Conservation (phyloP, 306 rosid genomes). For the Erythrophleum fordii region DNA sequence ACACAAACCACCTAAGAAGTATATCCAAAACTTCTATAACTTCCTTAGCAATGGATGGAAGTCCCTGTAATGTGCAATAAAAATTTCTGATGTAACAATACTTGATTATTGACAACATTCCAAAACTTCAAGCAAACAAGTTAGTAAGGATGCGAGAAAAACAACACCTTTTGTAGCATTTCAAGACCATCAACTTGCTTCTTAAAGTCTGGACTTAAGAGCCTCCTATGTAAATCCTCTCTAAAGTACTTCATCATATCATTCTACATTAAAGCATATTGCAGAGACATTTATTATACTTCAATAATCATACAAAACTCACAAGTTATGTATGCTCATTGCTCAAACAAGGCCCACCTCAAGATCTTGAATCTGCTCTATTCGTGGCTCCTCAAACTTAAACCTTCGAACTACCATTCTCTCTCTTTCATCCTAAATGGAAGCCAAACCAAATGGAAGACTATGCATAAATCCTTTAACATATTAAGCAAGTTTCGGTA, state of each 20-base stretch:
- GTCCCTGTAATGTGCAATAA: conserved; percentile 65
- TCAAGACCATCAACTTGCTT: conserved; percentile 98
- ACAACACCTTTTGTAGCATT: conserved; percentile 87
- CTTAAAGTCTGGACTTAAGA: conserved; percentile 89
- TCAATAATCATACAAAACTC: conserved; percentile 27
- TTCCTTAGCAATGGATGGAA: conserved; percentile 82
- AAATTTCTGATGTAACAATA: conserved; percentile 2
- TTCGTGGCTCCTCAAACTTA: conserved; percentile 94
- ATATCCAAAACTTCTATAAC: conserved; percentile 89
- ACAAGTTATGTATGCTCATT: conserved; percentile 20
- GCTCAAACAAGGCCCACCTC: conserved; percentile 63
- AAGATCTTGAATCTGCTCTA: conserved; percentile 97
- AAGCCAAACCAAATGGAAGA: conserved; percentile 20
- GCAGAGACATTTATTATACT: conserved; percentile 30
- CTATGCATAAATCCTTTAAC: conserved; percentile 23
- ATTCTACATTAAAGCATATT: conserved; percentile 60
- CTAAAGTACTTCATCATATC: conserved; percentile 93
- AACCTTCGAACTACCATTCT: conserved; percentile 80
- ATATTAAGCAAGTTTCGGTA: conserved; percentile 14
- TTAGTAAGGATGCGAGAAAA: conserved; percentile 8
- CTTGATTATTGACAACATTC: neutral
- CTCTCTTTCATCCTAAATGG: conserved; percentile 91
- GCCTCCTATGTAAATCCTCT: conserved; percentile 96
- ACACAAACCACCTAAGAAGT: conserved; percentile 90
- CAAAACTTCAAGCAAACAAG: conserved; percentile 20